A percentile compares a stretch with the other conserved stretches of the same genome.
These are phyloP conservation scores for Colletotrichum sp. DNA, from an alignment of 2,329 filamentous ascomycete species.

Conservation along the genomic window DNA sequence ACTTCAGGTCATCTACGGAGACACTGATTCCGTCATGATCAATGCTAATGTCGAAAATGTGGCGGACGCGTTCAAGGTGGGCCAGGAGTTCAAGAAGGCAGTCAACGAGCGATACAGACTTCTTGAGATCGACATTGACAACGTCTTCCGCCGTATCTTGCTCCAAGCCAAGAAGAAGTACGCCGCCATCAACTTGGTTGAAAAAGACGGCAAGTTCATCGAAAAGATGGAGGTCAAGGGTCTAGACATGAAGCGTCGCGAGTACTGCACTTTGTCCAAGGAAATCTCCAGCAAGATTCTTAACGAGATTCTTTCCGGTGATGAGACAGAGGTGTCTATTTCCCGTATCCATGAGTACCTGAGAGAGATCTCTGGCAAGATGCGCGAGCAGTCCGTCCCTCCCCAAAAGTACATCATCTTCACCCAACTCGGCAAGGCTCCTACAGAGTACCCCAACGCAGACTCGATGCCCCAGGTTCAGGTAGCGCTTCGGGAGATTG, in stretches of 20 bases:
- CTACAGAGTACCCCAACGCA: constrained; percentile 91
- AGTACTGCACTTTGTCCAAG: constrained; percentile 95
- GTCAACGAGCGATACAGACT: constrained; percentile 94
- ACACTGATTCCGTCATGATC: constrained; percentile 99
- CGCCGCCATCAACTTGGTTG: constrained; percentile 91
- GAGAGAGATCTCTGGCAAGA: constrained; percentile 80
- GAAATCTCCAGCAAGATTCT: constrained; percentile 89
- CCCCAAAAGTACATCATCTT: constrained; percentile 94
- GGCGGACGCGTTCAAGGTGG: constrained; percentile 87
- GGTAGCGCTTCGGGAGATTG: constrained; percentile 87
- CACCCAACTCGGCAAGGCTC: constrained; percentile 94
- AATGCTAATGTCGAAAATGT: constrained; percentile 97
- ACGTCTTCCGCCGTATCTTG: constrained; percentile 90
- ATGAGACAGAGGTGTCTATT: constrained; percentile 87
- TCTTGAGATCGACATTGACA: constrained; percentile 97
- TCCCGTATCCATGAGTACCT: constrained; percentile 94
- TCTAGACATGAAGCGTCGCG: constrained; percentile 95
- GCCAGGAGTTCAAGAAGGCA: constrained; percentile 90
- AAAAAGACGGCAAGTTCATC: constrained; percentile 85
- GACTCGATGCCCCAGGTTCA: constrained; percentile 97
- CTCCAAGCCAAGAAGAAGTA: constrained; percentile 99
- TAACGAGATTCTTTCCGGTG: constrained; percentile 93
- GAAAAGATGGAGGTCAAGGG: constrained; percentile 98
- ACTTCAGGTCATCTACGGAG: constrained; percentile 96
- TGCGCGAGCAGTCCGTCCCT: constrained; percentile 80